Conservation (phyloP, 1,139 yeast species). For the Geotrichum armillariae region DNA sequence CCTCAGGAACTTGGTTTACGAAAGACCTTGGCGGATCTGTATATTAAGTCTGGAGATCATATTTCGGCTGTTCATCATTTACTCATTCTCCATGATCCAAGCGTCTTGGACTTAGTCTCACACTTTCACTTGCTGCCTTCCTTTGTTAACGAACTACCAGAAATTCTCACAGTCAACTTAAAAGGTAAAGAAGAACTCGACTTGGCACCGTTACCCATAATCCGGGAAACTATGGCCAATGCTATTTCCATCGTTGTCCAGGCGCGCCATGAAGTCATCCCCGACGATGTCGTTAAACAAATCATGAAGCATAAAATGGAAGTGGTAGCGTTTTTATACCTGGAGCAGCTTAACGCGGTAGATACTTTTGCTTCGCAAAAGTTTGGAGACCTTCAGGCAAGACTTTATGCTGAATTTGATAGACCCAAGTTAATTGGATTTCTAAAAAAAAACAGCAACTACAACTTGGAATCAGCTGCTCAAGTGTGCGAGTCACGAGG, state of each 20-base stretch:
- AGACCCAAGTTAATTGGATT: constrained; percentile 55
- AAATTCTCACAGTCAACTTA: constrained; percentile 52
- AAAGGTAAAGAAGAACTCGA: constrained; percentile 39
- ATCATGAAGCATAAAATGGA: constrained; percentile 44
- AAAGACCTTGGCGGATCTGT: constrained; percentile 55
- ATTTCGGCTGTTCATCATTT: constrained; percentile 63
- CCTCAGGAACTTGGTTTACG: constrained; percentile 40
- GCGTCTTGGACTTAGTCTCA: constrained; percentile 58
- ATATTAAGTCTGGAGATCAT: constrained; percentile 58
- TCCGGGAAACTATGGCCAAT: constrained; percentile 45
- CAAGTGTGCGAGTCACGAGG: constrained; percentile 56
- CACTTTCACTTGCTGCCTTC: constrained; percentile 59
- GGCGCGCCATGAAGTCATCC: constrained; percentile 63
- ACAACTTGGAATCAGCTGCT: constrained; percentile 70
- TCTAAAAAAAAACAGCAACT: constrained; percentile 53
- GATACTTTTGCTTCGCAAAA: constrained; percentile 57
- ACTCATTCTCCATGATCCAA: constrained; percentile 52
- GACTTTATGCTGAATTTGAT: constrained; percentile 63
- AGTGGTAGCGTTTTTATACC: constrained; percentile 57
- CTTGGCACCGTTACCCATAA: constrained; percentile 46
- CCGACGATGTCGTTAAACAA: constrained; percentile 50
- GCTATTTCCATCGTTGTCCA: constrained; percentile 60
- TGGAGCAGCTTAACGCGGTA: constrained; percentile 53
- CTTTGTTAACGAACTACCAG: constrained; percentile 51
- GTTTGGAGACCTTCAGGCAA: constrained; percentile 67